Percentiles rank a stretch among this genome's conserved stretches.
Conservation (phyloP, 306 rosid genomes). For the Prunus fruticosa region DNA sequence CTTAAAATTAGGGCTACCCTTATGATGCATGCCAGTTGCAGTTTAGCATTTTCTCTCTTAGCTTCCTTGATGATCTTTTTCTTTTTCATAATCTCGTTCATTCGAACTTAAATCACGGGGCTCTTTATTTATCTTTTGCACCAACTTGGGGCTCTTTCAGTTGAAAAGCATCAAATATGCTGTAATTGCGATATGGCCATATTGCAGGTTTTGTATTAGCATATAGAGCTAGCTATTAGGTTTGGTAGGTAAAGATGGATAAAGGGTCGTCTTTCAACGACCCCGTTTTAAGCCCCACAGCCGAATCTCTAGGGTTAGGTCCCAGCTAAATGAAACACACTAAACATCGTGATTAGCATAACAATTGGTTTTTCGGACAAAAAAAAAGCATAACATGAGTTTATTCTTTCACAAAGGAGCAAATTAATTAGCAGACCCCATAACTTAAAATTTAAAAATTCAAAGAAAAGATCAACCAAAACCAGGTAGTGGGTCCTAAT, state of each 20-base stretch:
- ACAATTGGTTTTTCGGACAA: too few species aligned
- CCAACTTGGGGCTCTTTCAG: conserved; percentile 28
- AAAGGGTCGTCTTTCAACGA: background rate
- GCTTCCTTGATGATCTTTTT: conserved; percentile 13
- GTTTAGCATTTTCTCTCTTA: background rate
- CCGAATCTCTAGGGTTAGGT: conserved; percentile 1
- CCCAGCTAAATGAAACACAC: background rate
- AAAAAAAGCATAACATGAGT: too few species aligned
- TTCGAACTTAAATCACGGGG: conserved; percentile 18
- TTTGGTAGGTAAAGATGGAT: conserved; percentile 30
- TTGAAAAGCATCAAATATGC: background rate
- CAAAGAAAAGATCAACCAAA: too few species aligned
- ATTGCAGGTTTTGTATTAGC: too few species aligned
- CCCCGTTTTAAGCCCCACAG: background rate
- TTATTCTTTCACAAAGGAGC: background rate
- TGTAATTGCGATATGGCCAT: background rate
- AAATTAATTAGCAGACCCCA: background rate
- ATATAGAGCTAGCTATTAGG: background rate
- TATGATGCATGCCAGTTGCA: background rate
- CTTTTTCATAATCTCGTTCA: conserved; percentile 21
- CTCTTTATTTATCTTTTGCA: background rate
- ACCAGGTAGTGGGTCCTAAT: too few species aligned
- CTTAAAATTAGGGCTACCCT: conserved; percentile 30
- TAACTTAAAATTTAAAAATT: background rate
- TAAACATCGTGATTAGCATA: conserved; percentile 7